Evolutionary conservation across 768 basidiomycete species (phyloP), one percentile per base, ranked within the genome.

Genomic region (Tylopilus balloui): DNA sequence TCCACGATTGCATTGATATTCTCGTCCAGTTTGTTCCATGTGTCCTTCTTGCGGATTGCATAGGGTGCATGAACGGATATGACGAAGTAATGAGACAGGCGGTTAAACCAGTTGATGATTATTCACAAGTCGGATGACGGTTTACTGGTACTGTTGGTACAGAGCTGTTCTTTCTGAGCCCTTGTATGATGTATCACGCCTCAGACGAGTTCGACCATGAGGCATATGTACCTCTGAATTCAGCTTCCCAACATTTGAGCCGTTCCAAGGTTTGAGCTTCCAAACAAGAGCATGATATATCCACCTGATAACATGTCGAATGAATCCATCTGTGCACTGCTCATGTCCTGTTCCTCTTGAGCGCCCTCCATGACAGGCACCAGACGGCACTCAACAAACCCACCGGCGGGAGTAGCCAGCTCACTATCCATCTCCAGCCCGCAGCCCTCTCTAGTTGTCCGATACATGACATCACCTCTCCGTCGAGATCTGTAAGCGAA

Each of bases 401-500:
- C 24, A 69, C 51, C 0, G 81, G 83, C 9, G 83, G 84, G 14
- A 80, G 58, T 19, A 84, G 54, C 82, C 82, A 85, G 47, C 75
- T 77, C n/a, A 86, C 24, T 45, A 75, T 60, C 84, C 84, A 86
- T 5, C 65, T 60, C 76, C 78, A 78, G 9, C 84, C 80, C 0
- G 69, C 74, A 15, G 75, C 69, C 32, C 69, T 71, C 43, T 76
- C 70, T 9, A 81, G 52, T 43, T 61, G 65, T 37, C 61, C 60
- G 8, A 83, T 52, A 64, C 87, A 66, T 52, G 51, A 47, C 68
- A 52, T 54, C 37, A 63, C 59, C 25, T 69, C 61, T 21, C 76
- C 75, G 29, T 84, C 73, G 10, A 97, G 73, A 50, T 93, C 91
- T 29, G 75, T 66, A 8, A 72, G 70, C 0, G 84, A 74, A 1